phyloP scores from a whole-genome alignment of 2,329 filamentous ascomycete genomes.

The Aspergillus sergii region DNA sequence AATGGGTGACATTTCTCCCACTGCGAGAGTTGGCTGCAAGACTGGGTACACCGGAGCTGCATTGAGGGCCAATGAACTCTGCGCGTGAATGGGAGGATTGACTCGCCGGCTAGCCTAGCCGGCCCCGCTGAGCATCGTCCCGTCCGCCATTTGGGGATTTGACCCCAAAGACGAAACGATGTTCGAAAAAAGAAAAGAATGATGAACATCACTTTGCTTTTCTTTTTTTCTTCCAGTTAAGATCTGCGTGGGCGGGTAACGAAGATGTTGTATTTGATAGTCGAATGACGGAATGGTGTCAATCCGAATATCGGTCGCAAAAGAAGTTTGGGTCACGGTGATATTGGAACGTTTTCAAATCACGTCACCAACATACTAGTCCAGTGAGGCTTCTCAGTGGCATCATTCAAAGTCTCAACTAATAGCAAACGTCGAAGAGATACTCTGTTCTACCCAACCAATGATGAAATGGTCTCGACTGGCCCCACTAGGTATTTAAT shows the following conservation, averaged over 20 bases:
- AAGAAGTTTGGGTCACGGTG: not conserved
- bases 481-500: constrained; percentile 13
- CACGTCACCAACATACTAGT: not conserved
- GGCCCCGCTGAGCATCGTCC: constrained; percentile 25
- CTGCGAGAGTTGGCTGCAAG: constrained; percentile 14
- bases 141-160: constrained; percentile 25
- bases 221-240: constrained; percentile 10
- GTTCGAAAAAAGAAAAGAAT: constrained; percentile 8
- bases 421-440: constrained; percentile 9
- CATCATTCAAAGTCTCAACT: not conserved
- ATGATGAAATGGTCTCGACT: constrained; percentile 19
- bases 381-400: not conserved
- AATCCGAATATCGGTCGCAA: constrained; percentile 10
- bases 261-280: constrained; percentile 2
- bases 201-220: not conserved
- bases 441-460: constrained; percentile 8
- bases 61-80: constrained; percentile 19
- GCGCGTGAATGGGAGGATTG: constrained; percentile 22
- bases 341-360: not conserved
- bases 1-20: constrained; percentile 10
- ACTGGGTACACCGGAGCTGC: constrained; percentile 15
- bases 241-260: constrained; percentile 11
- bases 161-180: constrained; percentile 9
- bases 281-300: constrained; percentile 8
- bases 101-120: constrained; percentile 26